Evolutionary conservation across 2,329 filamentous ascomycete species (phyloP).

Genomic region (Fusarium oxysporum): DNA sequence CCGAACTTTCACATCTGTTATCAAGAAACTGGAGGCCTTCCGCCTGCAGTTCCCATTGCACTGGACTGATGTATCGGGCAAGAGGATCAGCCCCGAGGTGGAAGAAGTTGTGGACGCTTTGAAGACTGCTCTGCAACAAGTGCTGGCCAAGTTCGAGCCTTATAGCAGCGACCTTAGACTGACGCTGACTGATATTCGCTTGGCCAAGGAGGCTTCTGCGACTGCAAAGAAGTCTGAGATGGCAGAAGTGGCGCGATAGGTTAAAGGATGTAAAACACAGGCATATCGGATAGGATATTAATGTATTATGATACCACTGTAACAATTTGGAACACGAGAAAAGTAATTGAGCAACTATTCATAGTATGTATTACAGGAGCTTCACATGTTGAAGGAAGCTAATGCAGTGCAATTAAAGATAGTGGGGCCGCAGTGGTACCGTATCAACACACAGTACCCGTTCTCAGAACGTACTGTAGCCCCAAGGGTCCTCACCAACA

Average conservation of each 20-base stretch:
- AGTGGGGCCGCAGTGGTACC: not conserved
- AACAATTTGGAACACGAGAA: constrained; percentile 22
- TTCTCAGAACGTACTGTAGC: not conserved
- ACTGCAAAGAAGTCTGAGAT: constrained; percentile 48
- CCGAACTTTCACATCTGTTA: constrained; percentile 75
- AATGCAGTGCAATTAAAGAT: constrained; percentile 23
- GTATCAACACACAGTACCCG: constrained; percentile 12
- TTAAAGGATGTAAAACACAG: not conserved
- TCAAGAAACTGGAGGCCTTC: constrained; percentile 77
- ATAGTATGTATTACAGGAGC: not conserved
- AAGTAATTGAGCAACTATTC: not conserved
- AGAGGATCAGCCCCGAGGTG: constrained; percentile 71
- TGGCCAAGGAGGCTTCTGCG: constrained; percentile 75
- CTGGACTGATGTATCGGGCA: constrained; percentile 80
- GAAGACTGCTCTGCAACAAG: constrained; percentile 70
- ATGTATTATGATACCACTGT: constrained; percentile 47
- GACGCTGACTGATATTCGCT: constrained; percentile 75
- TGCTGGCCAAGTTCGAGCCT: constrained; percentile 78
- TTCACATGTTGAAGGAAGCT: not conserved
- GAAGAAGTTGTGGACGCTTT: constrained; percentile 75
- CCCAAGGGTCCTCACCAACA: constrained; percentile 17
- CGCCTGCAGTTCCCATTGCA: constrained; percentile 69
- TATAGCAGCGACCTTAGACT: constrained; percentile 80
- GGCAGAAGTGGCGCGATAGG: constrained; percentile 46
- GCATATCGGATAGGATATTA: constrained; percentile 35